Evolutionary conservation across 2,329 filamentous ascomycete genomes (phyloP), one percentile per base, ranked within the genome.

Genomic region (Immersiporthe knoxdaviesiana): DNA sequence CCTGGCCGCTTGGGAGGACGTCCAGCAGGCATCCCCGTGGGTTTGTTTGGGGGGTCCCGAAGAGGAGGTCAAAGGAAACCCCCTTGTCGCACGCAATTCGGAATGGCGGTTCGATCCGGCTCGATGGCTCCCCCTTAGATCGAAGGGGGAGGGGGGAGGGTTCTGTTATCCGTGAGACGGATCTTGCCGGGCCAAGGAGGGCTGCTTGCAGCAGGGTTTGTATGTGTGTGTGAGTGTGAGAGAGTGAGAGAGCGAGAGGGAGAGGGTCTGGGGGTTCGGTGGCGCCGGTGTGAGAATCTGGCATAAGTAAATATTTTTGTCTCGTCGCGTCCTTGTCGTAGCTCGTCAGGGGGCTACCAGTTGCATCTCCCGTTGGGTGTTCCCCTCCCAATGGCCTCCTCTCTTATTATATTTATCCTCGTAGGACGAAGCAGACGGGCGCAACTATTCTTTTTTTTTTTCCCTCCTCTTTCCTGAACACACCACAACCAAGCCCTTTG

Each of bases 1-100:
- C 79, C 79, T 73, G 81, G 78, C 73, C 84, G 81, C 77, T 85
- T 84, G 41, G 76, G 76, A 61, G 80, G 79, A 72, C 81, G 80
- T 74, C 79, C 79, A 75, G 78, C 76, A 76, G 79, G 79, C 80
- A 81, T 81, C 7, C n/a, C 14, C 18, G 14, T 37, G 65, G 12
- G 47, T 37, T 35, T 35, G 35, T 35, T 35, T 35, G 35, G 35
- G 35, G 58, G 11, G 10, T 47, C 35, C 52, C 47, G 32, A 12
- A 35, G 30, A 35, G 30, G 16, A 35, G 35, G 16, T 21, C 8
- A 30, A 60, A 35, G 35, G n/a, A n/a, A n/a, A n/a, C n/a, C n/a
- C 37, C 30, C 54, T 32, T 4, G 66, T 60, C 27, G 54, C 35
- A 30, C 56, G 65, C 4, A 59, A 27, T 18, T 35, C 8, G 62